Evolutionary conservation across 495 filamentous ascomycete species (phyloP).

Genomic region (Talaromyces stipitatus): DNA sequence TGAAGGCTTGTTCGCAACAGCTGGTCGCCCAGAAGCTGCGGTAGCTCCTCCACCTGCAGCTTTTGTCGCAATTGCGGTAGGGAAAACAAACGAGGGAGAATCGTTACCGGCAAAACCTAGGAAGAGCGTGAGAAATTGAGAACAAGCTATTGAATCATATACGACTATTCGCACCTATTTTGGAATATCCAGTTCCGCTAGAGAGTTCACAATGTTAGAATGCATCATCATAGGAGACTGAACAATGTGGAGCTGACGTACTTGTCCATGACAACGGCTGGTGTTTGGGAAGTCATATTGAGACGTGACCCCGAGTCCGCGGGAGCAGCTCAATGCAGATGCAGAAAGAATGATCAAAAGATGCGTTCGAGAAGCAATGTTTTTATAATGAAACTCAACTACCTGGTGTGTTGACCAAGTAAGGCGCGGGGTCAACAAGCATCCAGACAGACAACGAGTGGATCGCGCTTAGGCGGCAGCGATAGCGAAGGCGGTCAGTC

Average conservation of each 20-base stretch:
- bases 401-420: background rate
- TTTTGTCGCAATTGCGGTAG: slow-evolving; percentile 96
- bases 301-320: background rate
- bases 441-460: background rate
- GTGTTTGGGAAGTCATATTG: slow-evolving; percentile 91
- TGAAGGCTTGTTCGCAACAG: slow-evolving; percentile 87
- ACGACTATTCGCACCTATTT: slow-evolving; percentile 64
- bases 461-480: slow-evolving; percentile 2
- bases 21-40: slow-evolving; percentile 76
- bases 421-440: slow-evolving; percentile 5
- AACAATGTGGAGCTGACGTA: slow-evolving; percentile 44
- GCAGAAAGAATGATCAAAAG: background rate
- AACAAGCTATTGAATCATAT: background rate
- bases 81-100: slow-evolving; percentile 97
- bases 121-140: slow-evolving; percentile 25
- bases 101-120: slow-evolving; percentile 98
- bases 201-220: slow-evolving; percentile 18
- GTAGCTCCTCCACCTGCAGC: slow-evolving; percentile 61
- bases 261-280: slow-evolving; percentile 99
- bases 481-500: slow-evolving; percentile 5
- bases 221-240: slow-evolving; percentile 5
- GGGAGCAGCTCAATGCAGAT: background rate
- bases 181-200: slow-evolving; percentile 98
- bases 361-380: background rate
- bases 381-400: background rate